Evolutionary conservation across 495 filamentous ascomycete species (phyloP).

Genomic region (Xylaria longipes): DNA sequence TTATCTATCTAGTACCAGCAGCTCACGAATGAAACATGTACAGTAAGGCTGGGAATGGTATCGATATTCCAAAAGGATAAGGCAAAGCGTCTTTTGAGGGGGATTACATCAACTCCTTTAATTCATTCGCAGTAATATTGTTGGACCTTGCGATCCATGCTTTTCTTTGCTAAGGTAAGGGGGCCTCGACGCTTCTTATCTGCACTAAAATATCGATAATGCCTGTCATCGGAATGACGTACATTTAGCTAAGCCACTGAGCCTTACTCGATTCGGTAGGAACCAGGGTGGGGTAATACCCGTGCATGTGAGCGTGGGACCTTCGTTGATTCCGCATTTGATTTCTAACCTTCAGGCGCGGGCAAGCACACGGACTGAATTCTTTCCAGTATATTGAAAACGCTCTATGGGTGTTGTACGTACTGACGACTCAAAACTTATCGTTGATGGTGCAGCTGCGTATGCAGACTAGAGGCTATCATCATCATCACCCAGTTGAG

Average conservation of each 20-base stretch:
- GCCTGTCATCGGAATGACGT: constrained; percentile 18
- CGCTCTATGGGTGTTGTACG: too few relatives aligned
- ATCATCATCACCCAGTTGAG: too few relatives aligned
- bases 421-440: too few relatives aligned
- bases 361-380: too few relatives aligned
- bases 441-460: too few relatives aligned
- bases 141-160: neutral
- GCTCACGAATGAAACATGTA: neutral
- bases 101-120: neutral
- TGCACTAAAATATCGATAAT: constrained; percentile 1
- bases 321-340: too few relatives aligned
- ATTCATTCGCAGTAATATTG: neutral
- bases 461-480: too few relatives aligned
- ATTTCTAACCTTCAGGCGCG: too few relatives aligned
- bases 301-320: too few relatives aligned
- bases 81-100: neutral
- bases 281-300: too few relatives aligned
- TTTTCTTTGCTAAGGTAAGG: neutral
- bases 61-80: neutral
- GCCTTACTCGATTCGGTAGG: constrained; percentile 1
- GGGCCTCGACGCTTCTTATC: neutral
- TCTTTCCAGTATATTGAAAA: too few relatives aligned
- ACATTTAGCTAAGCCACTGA: constrained; percentile 18
- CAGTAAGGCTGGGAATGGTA: neutral
- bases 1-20: neutral